These are phyloP conservation scores for Aspergillus quadricinctus DNA, from an alignment of 2,329 filamentous ascomycete genomes.

Conservation along the genomic window DNA sequence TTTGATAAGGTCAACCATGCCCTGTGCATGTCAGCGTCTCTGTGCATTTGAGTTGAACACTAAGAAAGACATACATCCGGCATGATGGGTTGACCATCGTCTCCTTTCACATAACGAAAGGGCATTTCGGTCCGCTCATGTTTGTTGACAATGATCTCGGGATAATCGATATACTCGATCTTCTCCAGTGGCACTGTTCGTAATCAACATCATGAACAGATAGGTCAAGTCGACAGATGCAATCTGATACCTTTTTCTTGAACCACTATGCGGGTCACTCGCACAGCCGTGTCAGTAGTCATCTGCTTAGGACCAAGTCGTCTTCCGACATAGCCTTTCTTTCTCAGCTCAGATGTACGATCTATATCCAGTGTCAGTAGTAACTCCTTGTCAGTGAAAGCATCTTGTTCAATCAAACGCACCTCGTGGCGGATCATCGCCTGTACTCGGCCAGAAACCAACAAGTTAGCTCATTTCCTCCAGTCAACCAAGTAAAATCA, in stretches of 20 bases:
- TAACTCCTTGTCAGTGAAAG: background rate
- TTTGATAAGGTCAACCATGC: constrained; percentile 90
- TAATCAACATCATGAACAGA: constrained; percentile 5
- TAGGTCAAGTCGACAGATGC: background rate
- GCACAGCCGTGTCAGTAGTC: constrained; percentile 96
- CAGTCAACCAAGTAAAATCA: background rate
- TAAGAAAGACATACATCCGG: constrained; percentile 64
- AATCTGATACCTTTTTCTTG: constrained; percentile 65
- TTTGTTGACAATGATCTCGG: constrained; percentile 83
- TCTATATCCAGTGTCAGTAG: constrained; percentile 51
- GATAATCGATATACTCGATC: constrained; percentile 79
- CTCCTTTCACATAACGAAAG: constrained; percentile 83
- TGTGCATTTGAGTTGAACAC: constrained; percentile 11
- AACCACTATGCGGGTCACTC: constrained; percentile 85
- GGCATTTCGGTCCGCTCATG: constrained; percentile 97
- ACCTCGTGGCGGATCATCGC: constrained; percentile 92
- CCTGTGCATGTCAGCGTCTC: constrained; percentile 49
- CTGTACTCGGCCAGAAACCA: constrained; percentile 42
- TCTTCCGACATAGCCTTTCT: constrained; percentile 85
- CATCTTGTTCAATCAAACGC: constrained; percentile 27
- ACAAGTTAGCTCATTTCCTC: constrained; percentile 4
- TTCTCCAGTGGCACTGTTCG: constrained; percentile 66
- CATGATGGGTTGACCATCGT: constrained; percentile 79
- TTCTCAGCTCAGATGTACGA: constrained; percentile 88
- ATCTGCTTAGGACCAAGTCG: constrained; percentile 90